Evolutionary conservation across 495 filamentous ascomycete genomes (phyloP), one percentile per base, ranked within the genome.

Genomic region (Podospora conica): DNA sequence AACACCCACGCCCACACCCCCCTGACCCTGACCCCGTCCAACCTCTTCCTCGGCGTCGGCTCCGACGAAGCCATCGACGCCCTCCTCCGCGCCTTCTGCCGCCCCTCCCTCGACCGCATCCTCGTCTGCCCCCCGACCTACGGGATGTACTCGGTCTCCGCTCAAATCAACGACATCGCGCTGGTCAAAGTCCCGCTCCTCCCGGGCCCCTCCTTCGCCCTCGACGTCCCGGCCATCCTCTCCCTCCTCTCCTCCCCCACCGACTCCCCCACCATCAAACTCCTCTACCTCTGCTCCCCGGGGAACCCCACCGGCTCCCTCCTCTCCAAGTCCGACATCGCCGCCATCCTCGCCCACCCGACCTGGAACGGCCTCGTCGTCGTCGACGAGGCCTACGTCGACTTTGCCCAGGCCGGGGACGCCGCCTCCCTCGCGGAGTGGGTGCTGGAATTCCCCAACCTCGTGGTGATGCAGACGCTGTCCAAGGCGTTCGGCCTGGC

Each of bases 41-140:
- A 97, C 78, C 81, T 98, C 53, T 98, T 96, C 76, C 90, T 96
- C 59, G 95, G 95, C 68, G 94, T 98, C 60, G 95, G 95, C 67
- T 93, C 89, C 64, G 96, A 98, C 77, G 95, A 98, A 80, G 92
- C 90, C 55, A 97, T 98, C 77, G 95, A 98, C 79, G 90, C 91
- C 6, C 84, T 98, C 15, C 83, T 98, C 33, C 88, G 95, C 59
- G 92, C 89, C 77, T 98, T 98, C 82, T 98, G 95, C 77, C 78
- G 84, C 3, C 95, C 95, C 1, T 91, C 91, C 23, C 82, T 81
- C 60, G 96, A 98, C 77, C 91, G 90, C 69, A 93, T 98, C 75
- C 85, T 98, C 12, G 92, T 91, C 25, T 97, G 93, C 73, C 95
- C 95, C 22, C 95, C 96, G 0, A 98, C 95, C 0, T 98, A 98